phyloP scores from a whole-genome alignment of 495 filamentous ascomycete genomes.

The Daldinia childiae region DNA sequence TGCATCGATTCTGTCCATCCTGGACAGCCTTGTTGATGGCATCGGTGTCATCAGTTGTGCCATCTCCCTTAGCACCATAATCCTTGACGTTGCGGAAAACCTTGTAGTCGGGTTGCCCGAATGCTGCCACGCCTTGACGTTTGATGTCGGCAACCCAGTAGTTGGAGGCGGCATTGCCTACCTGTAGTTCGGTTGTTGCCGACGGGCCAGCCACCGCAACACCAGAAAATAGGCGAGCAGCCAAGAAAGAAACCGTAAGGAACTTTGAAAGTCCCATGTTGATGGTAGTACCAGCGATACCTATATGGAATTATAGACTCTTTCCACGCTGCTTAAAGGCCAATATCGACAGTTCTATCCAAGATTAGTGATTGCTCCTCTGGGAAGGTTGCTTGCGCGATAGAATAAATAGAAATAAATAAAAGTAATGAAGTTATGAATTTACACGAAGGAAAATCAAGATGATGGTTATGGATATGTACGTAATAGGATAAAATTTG shows the following conservation, averaged over 20 bases:
- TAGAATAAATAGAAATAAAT: neutral
- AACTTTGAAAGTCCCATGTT: constrained; percentile 56
- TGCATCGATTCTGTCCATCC: constrained; percentile 76
- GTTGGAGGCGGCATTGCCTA: constrained; percentile 44
- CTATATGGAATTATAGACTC: constrained; percentile 33
- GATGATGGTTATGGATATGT: constrained; percentile 20
- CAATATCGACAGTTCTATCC: constrained; percentile 17
- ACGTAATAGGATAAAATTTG: constrained; percentile 9
- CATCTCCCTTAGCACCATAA: constrained; percentile 81
- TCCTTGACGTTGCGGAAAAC: constrained; percentile 91
- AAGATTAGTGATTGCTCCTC: constrained; percentile 28
- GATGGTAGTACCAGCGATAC: constrained; percentile 54
- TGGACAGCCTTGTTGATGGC: constrained; percentile 90
- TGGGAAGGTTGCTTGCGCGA: constrained; percentile 11
- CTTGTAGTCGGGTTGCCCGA: constrained; percentile 67
- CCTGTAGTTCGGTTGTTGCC: constrained; percentile 31
- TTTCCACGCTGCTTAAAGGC: constrained; percentile 17
- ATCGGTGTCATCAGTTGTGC: constrained; percentile 81
- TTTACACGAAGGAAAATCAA: constrained; percentile 5
- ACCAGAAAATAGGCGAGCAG: constrained; percentile 49
- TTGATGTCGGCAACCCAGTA: constrained; percentile 83
- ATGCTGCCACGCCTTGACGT: constrained; percentile 74
- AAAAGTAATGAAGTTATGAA: neutral
- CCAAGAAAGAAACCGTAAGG: constrained; percentile 49
- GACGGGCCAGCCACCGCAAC: constrained; percentile 46